Evolutionary conservation across 139 green algal species (phyloP), one percentile per base, ranked within the genome.

Genomic region (Closterium sp.): DNA sequence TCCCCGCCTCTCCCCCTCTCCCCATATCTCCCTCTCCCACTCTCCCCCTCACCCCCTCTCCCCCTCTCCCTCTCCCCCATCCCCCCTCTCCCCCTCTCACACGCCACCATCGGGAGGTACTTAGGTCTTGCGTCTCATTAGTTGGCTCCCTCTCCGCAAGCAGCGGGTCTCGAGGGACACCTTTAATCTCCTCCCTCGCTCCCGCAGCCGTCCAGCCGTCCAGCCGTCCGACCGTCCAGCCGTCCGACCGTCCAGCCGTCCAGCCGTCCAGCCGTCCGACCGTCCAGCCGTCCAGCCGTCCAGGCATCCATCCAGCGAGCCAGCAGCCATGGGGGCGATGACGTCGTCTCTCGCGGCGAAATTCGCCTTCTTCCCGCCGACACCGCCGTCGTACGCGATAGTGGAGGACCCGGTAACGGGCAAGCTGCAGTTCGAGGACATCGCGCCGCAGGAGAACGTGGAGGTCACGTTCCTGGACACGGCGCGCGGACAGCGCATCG

Each of bases 321-420:
- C 19, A 84, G 10, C 10, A 89, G 87, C 34, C 87, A 93, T 94
- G 91, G 91, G 91, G 25, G 66, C 32, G 6, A 90, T 92, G 66
- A 93, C 91, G 66, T 94, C 91, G 7, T 87, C 36, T 10, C 93
- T 94, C 66, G 91, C 91, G 16, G 84, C 83, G 19, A 88, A 90
- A 30, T 85, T 97, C 10, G 96, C 96, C 0, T 98, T 98, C 91
- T 98, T 98, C 86, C 97, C 97, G 16, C 97, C 97, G 4, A 66
- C 92, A 7, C 97, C 97, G 2, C 88, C 97, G 0, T 96, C 95
- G 0, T 98, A 98, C 88, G 87, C 93, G 23, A 83, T 98, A 6
- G 43, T 90, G 28, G 33, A 90, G n/a, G 89, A 94, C 84, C 34
- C 87, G 2, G 93, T 35, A 25, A 90, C 84, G 23, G 88, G 88